Evolutionary conservation across 257 asterid genomes (phyloP), one percentile per base, ranked within the genome.

Genomic region (Sherardia arvensis): DNA sequence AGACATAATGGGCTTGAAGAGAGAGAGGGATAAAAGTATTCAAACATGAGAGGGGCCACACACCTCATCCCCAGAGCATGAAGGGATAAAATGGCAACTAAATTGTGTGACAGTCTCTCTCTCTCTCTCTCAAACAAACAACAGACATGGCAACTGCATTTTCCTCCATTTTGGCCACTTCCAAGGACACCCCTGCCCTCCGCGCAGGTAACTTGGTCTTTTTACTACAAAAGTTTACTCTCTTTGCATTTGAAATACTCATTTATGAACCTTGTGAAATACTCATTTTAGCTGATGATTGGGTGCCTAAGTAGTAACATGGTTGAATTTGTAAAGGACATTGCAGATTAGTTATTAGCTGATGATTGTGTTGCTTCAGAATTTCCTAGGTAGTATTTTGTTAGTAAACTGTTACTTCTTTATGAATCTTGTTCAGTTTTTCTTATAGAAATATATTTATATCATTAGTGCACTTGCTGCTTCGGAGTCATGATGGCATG

Each of bases 151-250:
- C 54, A 18, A 48, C 54, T 48, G 54, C 54, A 48, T n/a, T 48
- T 48, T 48, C 54, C 10, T 48, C 54, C 54, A 48, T 48, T 48
- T 48, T 20, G 47, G 10, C 40, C 10, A 34, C 40, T 32, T 32
- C 34, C 40, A 6, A 85, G 64, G 97, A 89, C 77, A 92, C 98
- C 62, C 98, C 98, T 68, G 96, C 98, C 54, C 94, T 88, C 55
- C 95, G 97, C 73, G 98, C 97, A 69, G 98, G 98, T 92, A 83
- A 66, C 66, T 22, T 17, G 29, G 26, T 9, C 17, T 10, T 10
- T 15, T 23, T n/a, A n/a, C n/a, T n/a, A n/a, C n/a, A n/a, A n/a
- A n/a, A n/a, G n/a, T n/a, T n/a, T n/a, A n/a, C n/a, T n/a, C n/a
- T n/a, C n/a, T n/a, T 30, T 38, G 17, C 47, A 38, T 10, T 59